These are phyloP conservation scores for Pseudocercospora fijiensis DNA, from an alignment of 2,329 filamentous ascomycete genomes.

Conservation along the genomic window DNA sequence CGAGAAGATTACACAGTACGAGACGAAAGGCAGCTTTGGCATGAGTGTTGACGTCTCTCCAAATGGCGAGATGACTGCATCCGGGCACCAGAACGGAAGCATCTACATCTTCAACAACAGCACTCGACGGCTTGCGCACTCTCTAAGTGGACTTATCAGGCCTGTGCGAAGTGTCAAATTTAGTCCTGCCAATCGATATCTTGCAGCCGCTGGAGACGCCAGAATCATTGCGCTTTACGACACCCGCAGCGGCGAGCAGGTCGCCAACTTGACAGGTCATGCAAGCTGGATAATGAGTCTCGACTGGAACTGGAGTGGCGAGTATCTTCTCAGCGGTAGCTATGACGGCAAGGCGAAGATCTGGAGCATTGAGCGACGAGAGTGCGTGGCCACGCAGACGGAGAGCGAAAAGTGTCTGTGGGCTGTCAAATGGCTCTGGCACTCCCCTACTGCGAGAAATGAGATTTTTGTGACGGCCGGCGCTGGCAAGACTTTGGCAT, in stretches of 20 bases:
- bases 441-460: slow-evolving; percentile 54
- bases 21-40: slow-evolving; percentile 91
- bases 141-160: slow-evolving; percentile 83
- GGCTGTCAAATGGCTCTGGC: slow-evolving; percentile 80
- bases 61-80: slow-evolving; percentile 83
- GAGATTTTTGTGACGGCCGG: slow-evolving; percentile 78
- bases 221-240: slow-evolving; percentile 89
- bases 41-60: slow-evolving; percentile 76
- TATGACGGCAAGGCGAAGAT: slow-evolving; percentile 95
- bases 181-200: slow-evolving; percentile 76
- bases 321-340: slow-evolving; percentile 78
- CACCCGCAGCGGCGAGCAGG: slow-evolving; percentile 85
- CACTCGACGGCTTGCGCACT: slow-evolving; percentile 79
- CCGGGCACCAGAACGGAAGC: slow-evolving; percentile 86
- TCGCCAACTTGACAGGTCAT: slow-evolving; percentile 78
- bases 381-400: slow-evolving; percentile 88
- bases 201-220: slow-evolving; percentile 88
- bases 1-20: slow-evolving; percentile 73
- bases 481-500: slow-evolving; percentile 70
- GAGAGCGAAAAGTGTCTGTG: slow-evolving; percentile 81
- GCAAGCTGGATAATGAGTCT: slow-evolving; percentile 85
- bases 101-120: slow-evolving; percentile 96
- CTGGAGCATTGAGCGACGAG: slow-evolving; percentile 81
- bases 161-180: slow-evolving; percentile 84
- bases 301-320: slow-evolving; percentile 90